Conservation (phyloP, 2,329 filamentous ascomycete species). For the Fusarium tjaetaba region DNA sequence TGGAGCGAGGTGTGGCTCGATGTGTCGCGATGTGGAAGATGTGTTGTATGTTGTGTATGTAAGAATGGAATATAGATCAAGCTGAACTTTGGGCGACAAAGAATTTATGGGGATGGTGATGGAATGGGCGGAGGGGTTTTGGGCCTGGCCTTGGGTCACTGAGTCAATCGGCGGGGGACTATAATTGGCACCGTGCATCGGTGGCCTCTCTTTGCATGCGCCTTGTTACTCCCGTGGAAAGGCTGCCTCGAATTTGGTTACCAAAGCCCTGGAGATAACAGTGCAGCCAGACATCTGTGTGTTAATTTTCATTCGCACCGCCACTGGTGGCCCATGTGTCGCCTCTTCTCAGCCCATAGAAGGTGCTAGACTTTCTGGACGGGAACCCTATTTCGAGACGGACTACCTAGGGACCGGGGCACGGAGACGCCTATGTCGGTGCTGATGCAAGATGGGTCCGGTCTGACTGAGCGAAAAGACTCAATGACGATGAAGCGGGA, state of each 20-base stretch:
- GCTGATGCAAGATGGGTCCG: background rate
- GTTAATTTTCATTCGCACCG: slow-evolving; percentile 31
- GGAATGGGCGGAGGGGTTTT: slow-evolving; percentile 44
- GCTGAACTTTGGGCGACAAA: slow-evolving; percentile 32
- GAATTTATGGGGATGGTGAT: slow-evolving; percentile 47
- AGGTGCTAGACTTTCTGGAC: slow-evolving; percentile 44
- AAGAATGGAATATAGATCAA: slow-evolving; percentile 31
- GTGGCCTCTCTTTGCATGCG: slow-evolving; percentile 32
- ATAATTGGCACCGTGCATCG: slow-evolving; percentile 33
- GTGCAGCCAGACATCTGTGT: background rate
- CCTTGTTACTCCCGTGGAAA: slow-evolving; percentile 17
- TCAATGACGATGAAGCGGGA: slow-evolving; percentile 37
- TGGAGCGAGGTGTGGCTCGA: background rate
- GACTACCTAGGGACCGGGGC: background rate
- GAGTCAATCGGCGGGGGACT: slow-evolving; percentile 52
- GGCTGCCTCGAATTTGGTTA: slow-evolving; percentile 12
- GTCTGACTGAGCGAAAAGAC: slow-evolving; percentile 12
- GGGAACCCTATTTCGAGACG: slow-evolving; percentile 1
- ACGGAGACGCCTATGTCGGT: slow-evolving; percentile 16
- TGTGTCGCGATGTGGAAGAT: background rate
- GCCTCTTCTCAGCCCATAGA: slow-evolving; percentile 36
- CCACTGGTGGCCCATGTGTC: slow-evolving; percentile 34
- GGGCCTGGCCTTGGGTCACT: slow-evolving; percentile 34
- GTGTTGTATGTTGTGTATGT: slow-evolving; percentile 26
- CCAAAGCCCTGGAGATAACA: slow-evolving; percentile 10